Base-by-base conservation (phyloP, 331 rosid genomes). In the Pyrus hybrid region DNA sequence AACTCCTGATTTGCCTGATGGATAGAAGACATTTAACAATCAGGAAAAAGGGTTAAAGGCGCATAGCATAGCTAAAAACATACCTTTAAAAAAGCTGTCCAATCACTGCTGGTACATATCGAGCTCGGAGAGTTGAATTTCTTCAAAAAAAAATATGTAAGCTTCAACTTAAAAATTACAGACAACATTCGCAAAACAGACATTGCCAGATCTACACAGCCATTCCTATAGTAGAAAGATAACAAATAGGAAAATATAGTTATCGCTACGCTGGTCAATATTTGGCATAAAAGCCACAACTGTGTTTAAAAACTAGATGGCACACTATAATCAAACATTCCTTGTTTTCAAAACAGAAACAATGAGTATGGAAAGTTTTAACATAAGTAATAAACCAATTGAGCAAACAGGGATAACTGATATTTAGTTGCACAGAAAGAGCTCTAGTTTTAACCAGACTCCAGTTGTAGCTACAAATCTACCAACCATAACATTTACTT, bases 111-210 rank as follows among this genome's bases (percentile, higher is more conserved):
- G 60, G 96, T 87, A 75, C 94, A 90, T 73, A 75, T 85, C 49
- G 91, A 90, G 88, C 98, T 93, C 63, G 98, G 97, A 57, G 96
- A 90, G 78, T 91, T 91, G 84, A 93, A 93, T 88, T 93, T 93
- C 98, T 93, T 80, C 67, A 76, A 76, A 21, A 63, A 77, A 18
- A 61, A 76, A 86, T 73, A 23, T 29, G 16, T 75, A 72, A 69
- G 28, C 62, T 77, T 78, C 63, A 76, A 58, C 67, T 25, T 65
- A 58, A 75, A 82, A 82, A 37, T 76, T 56, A 57, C 41, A 63
- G 29, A 72, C 67, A 60, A 41, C 77, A 58, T 5, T 16, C 17
- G 79, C 20, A 75, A 63, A 37, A 76, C 30, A 70, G 79, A 71
- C 64, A 73, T 43, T 4, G 67, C 71, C 72, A 75, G 45, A 75